Conservation (phyloP, 345 rosid species). For the Durio zibethinus region DNA sequence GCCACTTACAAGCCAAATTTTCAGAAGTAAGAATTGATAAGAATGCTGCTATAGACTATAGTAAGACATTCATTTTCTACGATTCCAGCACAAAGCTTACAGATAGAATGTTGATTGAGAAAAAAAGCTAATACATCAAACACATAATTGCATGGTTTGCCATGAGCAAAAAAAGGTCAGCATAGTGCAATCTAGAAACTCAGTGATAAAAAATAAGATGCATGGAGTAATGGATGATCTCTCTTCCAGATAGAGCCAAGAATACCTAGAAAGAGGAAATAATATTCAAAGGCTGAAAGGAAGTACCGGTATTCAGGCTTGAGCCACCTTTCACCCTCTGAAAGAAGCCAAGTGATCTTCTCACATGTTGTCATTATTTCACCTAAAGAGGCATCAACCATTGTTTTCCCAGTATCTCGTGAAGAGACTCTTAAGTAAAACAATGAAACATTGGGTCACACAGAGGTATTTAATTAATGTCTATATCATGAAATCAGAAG, state of each 20-base stretch:
- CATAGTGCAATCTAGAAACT: not conserved
- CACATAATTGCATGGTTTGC: not conserved
- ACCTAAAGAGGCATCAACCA: conserved; percentile 96
- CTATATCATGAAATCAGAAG: not conserved
- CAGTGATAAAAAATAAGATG: not conserved
- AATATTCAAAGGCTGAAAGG: conserved; percentile 12
- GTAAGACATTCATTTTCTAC: conserved; percentile 1
- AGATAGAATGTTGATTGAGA: not conserved
- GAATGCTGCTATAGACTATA: not conserved
- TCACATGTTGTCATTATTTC: conserved; percentile 99
- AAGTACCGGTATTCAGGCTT: conserved; percentile 85
- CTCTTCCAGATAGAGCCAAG: conserved; percentile 5
- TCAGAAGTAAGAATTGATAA: not conserved
- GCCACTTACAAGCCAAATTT: not conserved
- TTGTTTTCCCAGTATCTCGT: conserved; percentile 98
- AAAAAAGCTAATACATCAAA: not conserved
- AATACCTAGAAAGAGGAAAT: not conserved
- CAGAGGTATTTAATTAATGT: not conserved
- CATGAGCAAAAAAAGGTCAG: conserved; percentile 7
- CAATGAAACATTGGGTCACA: conserved; percentile 1
- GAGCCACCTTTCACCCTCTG: conserved; percentile 97
- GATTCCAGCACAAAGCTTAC: not conserved
- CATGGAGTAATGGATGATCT: not conserved
- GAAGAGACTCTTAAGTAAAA: conserved; percentile 68
- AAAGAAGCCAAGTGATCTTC: conserved; percentile 97